These are phyloP conservation scores for Diaporthe sp. DNA, from an alignment of 2,329 filamentous ascomycete genomes.

Conservation along the genomic window DNA sequence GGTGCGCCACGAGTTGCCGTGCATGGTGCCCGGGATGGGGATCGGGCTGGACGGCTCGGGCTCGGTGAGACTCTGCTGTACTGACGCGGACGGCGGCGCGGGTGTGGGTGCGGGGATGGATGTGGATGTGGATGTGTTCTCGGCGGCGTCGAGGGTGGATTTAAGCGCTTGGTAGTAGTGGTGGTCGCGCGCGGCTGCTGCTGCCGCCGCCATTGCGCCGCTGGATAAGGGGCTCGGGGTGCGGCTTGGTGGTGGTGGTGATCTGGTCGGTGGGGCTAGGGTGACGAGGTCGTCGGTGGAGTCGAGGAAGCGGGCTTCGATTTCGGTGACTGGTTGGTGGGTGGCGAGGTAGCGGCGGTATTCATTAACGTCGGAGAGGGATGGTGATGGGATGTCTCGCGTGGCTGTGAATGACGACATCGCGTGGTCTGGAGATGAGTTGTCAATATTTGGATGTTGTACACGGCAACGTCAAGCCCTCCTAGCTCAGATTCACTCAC, in stretches of 20 bases:
- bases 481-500: conserved; percentile 54
- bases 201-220: background rate
- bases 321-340: conserved; percentile 65
- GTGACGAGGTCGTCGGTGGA: conserved; percentile 66
- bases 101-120: background rate
- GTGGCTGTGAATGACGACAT: conserved; percentile 69
- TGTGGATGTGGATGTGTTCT: background rate
- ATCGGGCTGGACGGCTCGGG: background rate
- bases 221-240: conserved; percentile 29
- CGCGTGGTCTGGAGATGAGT: conserved; percentile 62
- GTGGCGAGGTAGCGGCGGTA: conserved; percentile 67
- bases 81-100: background rate
- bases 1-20: conserved; percentile 37
- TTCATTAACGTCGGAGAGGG: conserved; percentile 55
- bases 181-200: background rate
- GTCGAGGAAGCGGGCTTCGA: conserved; percentile 72
- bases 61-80: background rate
- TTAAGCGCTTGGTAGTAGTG: conserved; percentile 24
- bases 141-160: background rate
- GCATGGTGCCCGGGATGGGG: conserved; percentile 35
- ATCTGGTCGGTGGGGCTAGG: conserved; percentile 43
- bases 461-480: background rate
- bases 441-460: background rate
- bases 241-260: conserved; percentile 27
- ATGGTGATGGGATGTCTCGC: conserved; percentile 63